phyloP scores from a whole-genome alignment of 176 grass and related monocot species.

The Urochloa ruziziensis region DNA sequence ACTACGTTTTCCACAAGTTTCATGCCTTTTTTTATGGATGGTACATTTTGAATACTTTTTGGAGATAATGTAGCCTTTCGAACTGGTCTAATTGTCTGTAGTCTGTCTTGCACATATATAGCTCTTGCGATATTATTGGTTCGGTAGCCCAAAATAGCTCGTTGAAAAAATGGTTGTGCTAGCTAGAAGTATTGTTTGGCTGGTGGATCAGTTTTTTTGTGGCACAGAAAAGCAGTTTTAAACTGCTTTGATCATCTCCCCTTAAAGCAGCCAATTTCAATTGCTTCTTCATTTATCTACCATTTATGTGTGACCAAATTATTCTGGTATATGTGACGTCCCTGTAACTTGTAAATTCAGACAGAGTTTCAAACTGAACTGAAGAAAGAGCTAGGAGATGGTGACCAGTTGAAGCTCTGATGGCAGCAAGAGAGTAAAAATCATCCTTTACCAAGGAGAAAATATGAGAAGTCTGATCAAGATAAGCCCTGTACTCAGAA shows the following conservation, averaged over 20 bases:
- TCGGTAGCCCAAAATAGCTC: neutral
- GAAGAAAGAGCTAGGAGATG: slow-evolving; percentile 28
- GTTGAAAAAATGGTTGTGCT: neutral
- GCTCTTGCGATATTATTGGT: neutral
- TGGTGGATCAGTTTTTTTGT: no score
- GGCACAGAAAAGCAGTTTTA: neutral
- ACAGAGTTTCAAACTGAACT: slow-evolving; percentile 49
- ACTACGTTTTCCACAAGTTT: neutral
- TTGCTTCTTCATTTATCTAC: neutral
- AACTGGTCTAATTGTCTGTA: neutral
- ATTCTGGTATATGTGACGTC: neutral
- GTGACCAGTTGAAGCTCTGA: neutral
- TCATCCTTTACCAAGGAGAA: no score
- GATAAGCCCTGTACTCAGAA: no score
- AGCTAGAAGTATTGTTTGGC: no score
- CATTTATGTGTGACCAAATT: neutral
- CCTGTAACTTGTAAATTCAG: slow-evolving; percentile 5
- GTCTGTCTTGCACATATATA: neutral
- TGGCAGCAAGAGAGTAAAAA: no score
- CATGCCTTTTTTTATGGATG: neutral
- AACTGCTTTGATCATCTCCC: neutral
- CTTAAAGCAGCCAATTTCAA: neutral
- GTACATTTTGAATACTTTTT: neutral
- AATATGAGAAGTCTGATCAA: neutral
- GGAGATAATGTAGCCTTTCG: neutral